A percentile compares a stretch with the other conserved stretches of the same genome.
Evolutionary conservation across 2,329 filamentous ascomycete species (phyloP).

Genomic region (Fusarium tricinctum): DNA sequence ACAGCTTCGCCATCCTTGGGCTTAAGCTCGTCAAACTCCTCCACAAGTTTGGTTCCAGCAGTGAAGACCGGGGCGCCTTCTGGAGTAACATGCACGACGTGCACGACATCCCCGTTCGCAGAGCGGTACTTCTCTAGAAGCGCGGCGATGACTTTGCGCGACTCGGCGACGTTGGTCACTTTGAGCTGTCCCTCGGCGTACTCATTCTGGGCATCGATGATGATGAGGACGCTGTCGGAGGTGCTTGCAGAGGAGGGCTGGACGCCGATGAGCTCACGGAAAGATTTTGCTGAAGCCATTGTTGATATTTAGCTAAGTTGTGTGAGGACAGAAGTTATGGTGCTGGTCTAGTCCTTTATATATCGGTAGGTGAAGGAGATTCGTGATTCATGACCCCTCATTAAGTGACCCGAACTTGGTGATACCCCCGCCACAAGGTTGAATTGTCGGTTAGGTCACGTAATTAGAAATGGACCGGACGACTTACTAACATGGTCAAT

Average conservation of each 20-base stretch:
- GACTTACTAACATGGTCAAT: rapidly evolving
- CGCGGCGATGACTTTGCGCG: slow-evolving; percentile 68
- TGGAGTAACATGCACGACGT: slow-evolving; percentile 72
- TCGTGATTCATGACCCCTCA: slow-evolving; percentile 14
- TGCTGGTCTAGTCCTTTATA: not conserved
- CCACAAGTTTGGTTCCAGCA: slow-evolving; percentile 69
- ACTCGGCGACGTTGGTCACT: slow-evolving; percentile 65
- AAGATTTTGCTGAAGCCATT: slow-evolving; percentile 25
- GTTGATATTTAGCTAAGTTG: not conserved
- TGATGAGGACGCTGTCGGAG: slow-evolving; percentile 72
- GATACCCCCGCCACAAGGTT: slow-evolving; percentile 11
- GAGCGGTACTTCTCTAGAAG: slow-evolving; percentile 73
- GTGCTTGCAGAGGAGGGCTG: slow-evolving; percentile 68
- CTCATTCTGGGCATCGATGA: slow-evolving; percentile 80
- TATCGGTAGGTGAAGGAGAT: not conserved
- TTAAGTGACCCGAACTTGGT: not conserved
- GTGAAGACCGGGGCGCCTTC: slow-evolving; percentile 76
- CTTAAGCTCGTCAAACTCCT: slow-evolving; percentile 72
- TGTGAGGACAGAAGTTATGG: not conserved
- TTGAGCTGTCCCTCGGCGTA: slow-evolving; percentile 71
- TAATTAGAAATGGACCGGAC: not conserved
- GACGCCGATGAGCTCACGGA: slow-evolving; percentile 60
- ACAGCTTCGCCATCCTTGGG: slow-evolving; percentile 68
- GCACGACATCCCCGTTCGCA: slow-evolving; percentile 65
- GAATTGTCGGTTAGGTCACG: not conserved